Evolutionary conservation across 2,329 filamentous ascomycete genomes (phyloP).

Genomic region (Paracamarosporium sp.): DNA sequence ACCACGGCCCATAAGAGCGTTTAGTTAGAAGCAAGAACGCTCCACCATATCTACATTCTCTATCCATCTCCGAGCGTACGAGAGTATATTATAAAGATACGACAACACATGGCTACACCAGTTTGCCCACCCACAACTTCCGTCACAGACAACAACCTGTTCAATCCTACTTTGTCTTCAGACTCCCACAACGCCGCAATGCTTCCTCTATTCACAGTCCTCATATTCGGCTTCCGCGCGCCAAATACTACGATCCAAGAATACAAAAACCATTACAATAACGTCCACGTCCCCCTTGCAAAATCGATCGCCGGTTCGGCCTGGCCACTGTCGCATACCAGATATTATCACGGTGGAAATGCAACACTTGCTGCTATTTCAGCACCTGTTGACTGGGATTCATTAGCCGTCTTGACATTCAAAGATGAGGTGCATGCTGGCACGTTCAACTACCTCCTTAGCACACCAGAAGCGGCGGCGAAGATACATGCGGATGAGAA

Average conservation of each 20-base stretch:
- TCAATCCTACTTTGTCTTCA: background rate
- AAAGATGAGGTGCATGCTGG: background rate
- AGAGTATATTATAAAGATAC: background rate
- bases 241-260: conserved; percentile 6
- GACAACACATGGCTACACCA: background rate
- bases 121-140: background rate
- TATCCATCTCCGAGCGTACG: background rate
- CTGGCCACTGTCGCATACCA: conserved; percentile 15
- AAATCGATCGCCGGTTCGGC: conserved; percentile 9
- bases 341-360: conserved; percentile 9
- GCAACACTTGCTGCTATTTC: conserved; percentile 6
- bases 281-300: conserved; percentile 13
- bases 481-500: conserved; percentile 8
- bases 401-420: conserved; percentile 7
- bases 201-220: conserved; percentile 7
- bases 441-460: background rate
- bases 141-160: background rate
- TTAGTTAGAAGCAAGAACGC: background rate
- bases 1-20: background rate
- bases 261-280: conserved; percentile 16
- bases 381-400: conserved; percentile 3
- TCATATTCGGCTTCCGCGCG: conserved; percentile 11
- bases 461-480: background rate
- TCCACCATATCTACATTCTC: background rate
- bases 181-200: background rate